Evolutionary conservation across 148 eudicot genomes (phyloP), one percentile per base, ranked within the genome.

Genomic region (Tetragonia tetragonoides): DNA sequence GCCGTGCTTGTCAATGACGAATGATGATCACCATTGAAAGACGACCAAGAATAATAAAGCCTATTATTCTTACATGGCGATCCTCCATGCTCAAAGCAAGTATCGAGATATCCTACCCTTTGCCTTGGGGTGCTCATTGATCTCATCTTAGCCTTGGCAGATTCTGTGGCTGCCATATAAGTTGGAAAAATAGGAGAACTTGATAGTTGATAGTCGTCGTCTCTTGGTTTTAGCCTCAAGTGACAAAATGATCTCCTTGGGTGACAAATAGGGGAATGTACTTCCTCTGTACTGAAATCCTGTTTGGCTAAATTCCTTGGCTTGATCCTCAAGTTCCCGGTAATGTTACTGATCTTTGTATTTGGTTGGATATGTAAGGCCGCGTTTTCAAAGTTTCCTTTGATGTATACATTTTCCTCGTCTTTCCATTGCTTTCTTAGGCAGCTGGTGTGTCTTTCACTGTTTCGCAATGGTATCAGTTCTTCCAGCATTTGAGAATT

Each of bases 101-200:
- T 70, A 37, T 90, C 93, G 28, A 84, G 70, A 44, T 84, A 68
- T 21, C 84, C 81, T 23, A 83, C 37, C 34, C 93, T 75, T 81
- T 87, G 97, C 78, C 85, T 87, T 11, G 92, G 95, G n/a, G 93
- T 87, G 88, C 95, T 93, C 80, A 85, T 84, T 0, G 97, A 93
- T 72, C 97, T 83, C 82, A 85, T 80, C 78, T 87, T 93, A 12
- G 97, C 97, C 92, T 84, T 90, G 17, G 92, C 90, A 14, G 97
- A 93, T 87, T 91, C 87, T 4, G 97, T 90, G 0, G 88, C 73
- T 42, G 90, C 95, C 97, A 91, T 92, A 82, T 94, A 94, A 34
- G 90, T 85, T 3, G 97, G 91, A 60, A 84, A 89, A 37, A 47
- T 73, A 18, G 81, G 76, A 23, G 86, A 84, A 47, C 66, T 79